Percentiles rank a stretch among this genome's conserved stretches.
These are phyloP conservation scores for Penicillium brevicompactum DNA, from an alignment of 2,329 filamentous ascomycete genomes.

Conservation along the genomic window DNA sequence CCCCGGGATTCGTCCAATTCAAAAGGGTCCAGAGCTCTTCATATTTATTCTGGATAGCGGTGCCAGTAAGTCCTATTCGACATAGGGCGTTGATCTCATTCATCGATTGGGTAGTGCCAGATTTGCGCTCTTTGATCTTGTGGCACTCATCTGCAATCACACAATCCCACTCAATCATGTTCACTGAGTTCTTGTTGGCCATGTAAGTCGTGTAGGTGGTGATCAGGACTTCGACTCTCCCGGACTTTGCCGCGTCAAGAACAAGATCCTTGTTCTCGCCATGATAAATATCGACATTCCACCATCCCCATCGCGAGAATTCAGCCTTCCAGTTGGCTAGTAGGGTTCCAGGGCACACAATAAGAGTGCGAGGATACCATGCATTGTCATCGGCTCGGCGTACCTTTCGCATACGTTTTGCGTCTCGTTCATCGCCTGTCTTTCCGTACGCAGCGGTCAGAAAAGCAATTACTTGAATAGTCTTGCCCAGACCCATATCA, in stretches of 20 bases:
- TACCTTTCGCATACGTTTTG: conserved; percentile 84
- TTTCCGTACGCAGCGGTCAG: conserved; percentile 92
- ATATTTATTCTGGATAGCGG: conserved; percentile 96
- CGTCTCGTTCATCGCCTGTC: conserved; percentile 82
- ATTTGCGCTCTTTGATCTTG: conserved; percentile 74
- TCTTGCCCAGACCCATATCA: conserved; percentile 98
- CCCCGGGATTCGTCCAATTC: conserved; percentile 92
- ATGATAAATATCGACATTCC: conserved; percentile 83
- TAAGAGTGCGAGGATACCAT: conserved; percentile 83
- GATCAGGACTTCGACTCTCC: conserved; percentile 84
- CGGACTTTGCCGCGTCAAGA: conserved; percentile 71
- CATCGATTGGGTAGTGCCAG: conserved; percentile 82
- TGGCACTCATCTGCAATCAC: conserved; percentile 96
- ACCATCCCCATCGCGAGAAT: conserved; percentile 90
- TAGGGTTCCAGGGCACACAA: conserved; percentile 85
- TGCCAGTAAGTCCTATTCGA: conserved; percentile 89
- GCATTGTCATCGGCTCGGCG: conserved; percentile 58
- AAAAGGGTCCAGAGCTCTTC: conserved; percentile 95
- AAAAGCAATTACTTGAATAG: conserved; percentile 92
- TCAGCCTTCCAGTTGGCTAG: conserved; percentile 92
- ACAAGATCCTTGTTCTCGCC: conserved; percentile 71
- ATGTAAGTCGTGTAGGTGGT: conserved; percentile 91
- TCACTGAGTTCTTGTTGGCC: conserved; percentile 74
- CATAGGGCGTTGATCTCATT: conserved; percentile 88
- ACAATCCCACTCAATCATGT: conserved; percentile 88